Percentiles rank a stretch among this genome's conserved stretches.
Conservation (phyloP, 2,329 filamentous ascomycete species). For the Gyromitra esculenta region DNA sequence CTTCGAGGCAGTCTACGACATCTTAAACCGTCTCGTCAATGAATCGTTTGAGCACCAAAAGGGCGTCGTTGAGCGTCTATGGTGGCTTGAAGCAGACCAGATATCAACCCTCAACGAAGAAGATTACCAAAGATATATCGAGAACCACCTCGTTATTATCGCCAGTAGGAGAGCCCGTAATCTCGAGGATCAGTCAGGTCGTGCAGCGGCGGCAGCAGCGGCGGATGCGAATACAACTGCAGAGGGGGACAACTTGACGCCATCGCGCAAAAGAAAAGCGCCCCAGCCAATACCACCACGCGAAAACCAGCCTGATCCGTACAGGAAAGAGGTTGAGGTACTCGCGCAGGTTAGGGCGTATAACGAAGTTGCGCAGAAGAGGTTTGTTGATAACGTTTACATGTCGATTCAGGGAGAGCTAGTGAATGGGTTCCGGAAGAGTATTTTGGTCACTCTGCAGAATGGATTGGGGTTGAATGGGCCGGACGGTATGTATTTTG, state of each 20-base stretch:
- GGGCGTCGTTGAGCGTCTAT: constrained; percentile 27
- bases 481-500: constrained; percentile 58
- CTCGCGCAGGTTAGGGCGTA: constrained; percentile 56
- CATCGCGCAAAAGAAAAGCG: constrained; percentile 31
- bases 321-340: constrained; percentile 55
- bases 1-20: constrained; percentile 59
- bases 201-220: background rate
- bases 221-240: background rate
- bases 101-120: constrained; percentile 50
- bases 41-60: constrained; percentile 29
- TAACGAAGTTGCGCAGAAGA: constrained; percentile 54
- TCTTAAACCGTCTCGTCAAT: constrained; percentile 58
- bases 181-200: constrained; percentile 44
- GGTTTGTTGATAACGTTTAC: constrained; percentile 57
- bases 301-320: constrained; percentile 50
- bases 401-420: constrained; percentile 54
- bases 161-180: constrained; percentile 39
- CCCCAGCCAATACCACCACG: background rate
- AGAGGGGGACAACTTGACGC: constrained; percentile 16
- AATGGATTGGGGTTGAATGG: constrained; percentile 62
- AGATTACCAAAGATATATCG: constrained; percentile 45
- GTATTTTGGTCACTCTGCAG: constrained; percentile 57
- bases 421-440: constrained; percentile 45
- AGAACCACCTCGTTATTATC: constrained; percentile 31
- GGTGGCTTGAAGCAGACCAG: constrained; percentile 44